Conservation (phyloP, 306 rosid species). For the Mucuna pruriens region DNA sequence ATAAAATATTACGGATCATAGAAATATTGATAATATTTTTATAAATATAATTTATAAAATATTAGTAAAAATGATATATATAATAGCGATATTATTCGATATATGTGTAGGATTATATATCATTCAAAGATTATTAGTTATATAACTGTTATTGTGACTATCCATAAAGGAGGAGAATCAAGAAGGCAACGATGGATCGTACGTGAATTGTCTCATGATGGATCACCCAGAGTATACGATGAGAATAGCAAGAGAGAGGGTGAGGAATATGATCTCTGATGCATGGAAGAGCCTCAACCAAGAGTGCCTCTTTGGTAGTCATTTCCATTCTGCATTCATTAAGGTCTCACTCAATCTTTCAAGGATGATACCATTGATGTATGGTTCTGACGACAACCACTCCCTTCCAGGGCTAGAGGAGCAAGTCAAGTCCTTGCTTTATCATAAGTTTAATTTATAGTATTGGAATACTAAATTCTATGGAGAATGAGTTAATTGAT, state of each 20-base stretch:
- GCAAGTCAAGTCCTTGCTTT: constrained; percentile 42
- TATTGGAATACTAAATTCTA: too few species aligned
- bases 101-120: too few species aligned
- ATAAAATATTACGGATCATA: too few species aligned
- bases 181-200: constrained; percentile 65
- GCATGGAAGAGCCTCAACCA: constrained; percentile 64
- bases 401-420: constrained; percentile 47
- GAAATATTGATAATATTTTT: too few species aligned
- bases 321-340: constrained; percentile 33
- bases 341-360: constrained; percentile 54
- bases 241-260: constrained; percentile 34
- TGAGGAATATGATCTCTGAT: constrained; percentile 36
- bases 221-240: constrained; percentile 17
- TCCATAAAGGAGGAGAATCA: constrained; percentile 63
- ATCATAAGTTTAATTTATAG: background rate
- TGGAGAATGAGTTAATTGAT: too few species aligned
- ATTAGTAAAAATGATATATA: too few species aligned
- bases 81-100: too few species aligned
- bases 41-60: too few species aligned
- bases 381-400: constrained; percentile 48
- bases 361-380: constrained; percentile 60
- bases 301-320: constrained; percentile 41
- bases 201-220: constrained; percentile 47
- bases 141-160: background rate
- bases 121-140: background rate